Evolutionary conservation across 345 rosid genomes (phyloP).

Genomic region (Angophora floribunda): DNA sequence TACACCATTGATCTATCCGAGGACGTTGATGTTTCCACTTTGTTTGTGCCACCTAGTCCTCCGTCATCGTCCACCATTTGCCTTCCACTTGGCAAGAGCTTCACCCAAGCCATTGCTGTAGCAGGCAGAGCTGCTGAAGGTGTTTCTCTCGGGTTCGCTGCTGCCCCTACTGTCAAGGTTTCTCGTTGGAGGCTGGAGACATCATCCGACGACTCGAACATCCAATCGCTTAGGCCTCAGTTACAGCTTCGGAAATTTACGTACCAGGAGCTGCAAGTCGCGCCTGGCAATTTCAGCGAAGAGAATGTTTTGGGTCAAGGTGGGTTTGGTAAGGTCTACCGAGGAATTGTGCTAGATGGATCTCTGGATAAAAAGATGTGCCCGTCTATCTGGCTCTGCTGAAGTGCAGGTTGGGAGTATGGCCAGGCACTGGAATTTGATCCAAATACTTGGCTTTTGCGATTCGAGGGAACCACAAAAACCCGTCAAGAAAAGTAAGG

Average conservation of each 20-base stretch:
- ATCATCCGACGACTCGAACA: not conserved
- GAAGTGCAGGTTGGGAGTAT: not conserved
- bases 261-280: not conserved
- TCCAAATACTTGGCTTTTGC: not conserved
- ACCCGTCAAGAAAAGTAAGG: not conserved
- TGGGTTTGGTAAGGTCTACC: not conserved
- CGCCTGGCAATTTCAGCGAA: not conserved
- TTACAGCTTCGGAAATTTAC: not conserved
- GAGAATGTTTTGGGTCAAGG: not conserved
- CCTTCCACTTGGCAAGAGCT: not conserved
- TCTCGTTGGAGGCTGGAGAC: not conserved
- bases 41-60: not conserved
- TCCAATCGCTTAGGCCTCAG: not conserved
- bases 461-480: not conserved
- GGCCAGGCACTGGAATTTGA: not conserved
- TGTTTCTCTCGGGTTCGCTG: not conserved
- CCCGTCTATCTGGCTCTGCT: no score
- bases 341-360: not conserved
- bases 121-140: not conserved
- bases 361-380: not conserved
- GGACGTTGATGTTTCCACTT: not conserved
- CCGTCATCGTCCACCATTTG: not conserved
- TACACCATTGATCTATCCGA: not conserved
- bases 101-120: not conserved
- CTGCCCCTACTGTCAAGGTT: not conserved